These are phyloP conservation scores for Eucalyptus guilfoylei DNA, from an alignment of 345 rosid genomes.

Conservation along the genomic window DNA sequence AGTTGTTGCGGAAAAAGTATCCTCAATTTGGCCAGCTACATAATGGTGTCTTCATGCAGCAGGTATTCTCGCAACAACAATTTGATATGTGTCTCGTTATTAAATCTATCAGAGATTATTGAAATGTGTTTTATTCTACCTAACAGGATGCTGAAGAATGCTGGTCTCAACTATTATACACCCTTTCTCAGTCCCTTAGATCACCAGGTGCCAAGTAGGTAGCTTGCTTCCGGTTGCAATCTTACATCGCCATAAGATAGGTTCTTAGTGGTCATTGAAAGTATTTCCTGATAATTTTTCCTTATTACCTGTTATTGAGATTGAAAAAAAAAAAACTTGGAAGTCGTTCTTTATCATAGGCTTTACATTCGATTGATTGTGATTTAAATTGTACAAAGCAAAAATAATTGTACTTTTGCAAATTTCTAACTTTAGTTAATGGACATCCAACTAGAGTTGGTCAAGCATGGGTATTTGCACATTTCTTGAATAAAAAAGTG, in stretches of 20 bases:
- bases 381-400: background rate
- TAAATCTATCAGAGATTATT: background rate
- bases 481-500: background rate
- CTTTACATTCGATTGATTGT: background rate
- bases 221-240: background rate
- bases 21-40: conserved; percentile 95
- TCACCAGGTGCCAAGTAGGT: conserved; percentile 44
- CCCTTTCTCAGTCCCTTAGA: conserved; percentile 83
- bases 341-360: background rate
- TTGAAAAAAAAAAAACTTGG: background rate
- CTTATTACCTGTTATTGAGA: background rate
- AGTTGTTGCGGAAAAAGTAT: conserved; percentile 82
- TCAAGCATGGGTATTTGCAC: background rate
- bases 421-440: background rate
- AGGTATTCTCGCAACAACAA: conserved; percentile 23
- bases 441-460: background rate
- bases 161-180: conserved; percentile 91
- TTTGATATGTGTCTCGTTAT: background rate
- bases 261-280: background rate
- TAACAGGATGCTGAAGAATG: conserved; percentile 98
- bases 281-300: background rate
- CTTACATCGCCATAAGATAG: background rate
- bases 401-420: background rate
- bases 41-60: conserved; percentile 94
- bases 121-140: background rate